Conservation (phyloP, 495 filamentous ascomycete genomes). For the Hypoxylon cercidicola region DNA sequence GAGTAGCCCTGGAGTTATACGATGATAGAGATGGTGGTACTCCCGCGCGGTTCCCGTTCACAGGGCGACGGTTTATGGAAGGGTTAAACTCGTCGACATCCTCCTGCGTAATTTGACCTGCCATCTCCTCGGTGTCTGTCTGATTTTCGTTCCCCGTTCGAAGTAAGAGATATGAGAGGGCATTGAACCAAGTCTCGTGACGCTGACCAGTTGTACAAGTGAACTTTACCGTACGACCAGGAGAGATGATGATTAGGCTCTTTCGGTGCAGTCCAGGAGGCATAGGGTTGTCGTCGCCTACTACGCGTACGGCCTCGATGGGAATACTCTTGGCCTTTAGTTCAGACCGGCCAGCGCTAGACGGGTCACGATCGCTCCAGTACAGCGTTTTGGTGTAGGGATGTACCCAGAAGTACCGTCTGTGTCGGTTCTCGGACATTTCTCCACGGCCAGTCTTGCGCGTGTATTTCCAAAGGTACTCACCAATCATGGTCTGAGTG, state of each 20-base stretch:
- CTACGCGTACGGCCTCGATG: slow-evolving; percentile 91
- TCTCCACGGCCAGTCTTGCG: slow-evolving; percentile 86
- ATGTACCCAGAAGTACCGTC: slow-evolving; percentile 98
- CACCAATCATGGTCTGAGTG: slow-evolving; percentile 99
- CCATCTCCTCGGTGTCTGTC: slow-evolving; percentile 67
- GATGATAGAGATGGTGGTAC: slow-evolving; percentile 80
- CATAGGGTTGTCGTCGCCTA: slow-evolving; percentile 96
- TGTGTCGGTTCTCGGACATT: slow-evolving; percentile 87
- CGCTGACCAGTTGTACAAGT: slow-evolving; percentile 92
- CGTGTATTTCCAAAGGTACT: slow-evolving; percentile 99
- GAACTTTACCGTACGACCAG: slow-evolving; percentile 87
- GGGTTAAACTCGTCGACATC: slow-evolving; percentile 94
- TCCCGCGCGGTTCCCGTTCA: slow-evolving; percentile 50
- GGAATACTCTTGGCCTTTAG: slow-evolving; percentile 92
- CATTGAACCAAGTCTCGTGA: slow-evolving; percentile 99
- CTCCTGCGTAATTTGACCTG: slow-evolving; percentile 69
- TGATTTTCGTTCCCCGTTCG: slow-evolving; percentile 70
- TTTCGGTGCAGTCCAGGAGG: slow-evolving; percentile 94
- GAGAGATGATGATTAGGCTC: slow-evolving; percentile 89
- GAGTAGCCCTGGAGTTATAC: slow-evolving; percentile 77
- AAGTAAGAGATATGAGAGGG: slow-evolving; percentile 89
- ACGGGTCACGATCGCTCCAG: slow-evolving; percentile 93
- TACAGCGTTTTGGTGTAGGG: slow-evolving; percentile 97
- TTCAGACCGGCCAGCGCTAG: slow-evolving; percentile 77
- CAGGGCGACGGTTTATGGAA: slow-evolving; percentile 61